Evolutionary conservation across 148 eudicot genomes (phyloP).

Genomic region (Cornus controversa): DNA sequence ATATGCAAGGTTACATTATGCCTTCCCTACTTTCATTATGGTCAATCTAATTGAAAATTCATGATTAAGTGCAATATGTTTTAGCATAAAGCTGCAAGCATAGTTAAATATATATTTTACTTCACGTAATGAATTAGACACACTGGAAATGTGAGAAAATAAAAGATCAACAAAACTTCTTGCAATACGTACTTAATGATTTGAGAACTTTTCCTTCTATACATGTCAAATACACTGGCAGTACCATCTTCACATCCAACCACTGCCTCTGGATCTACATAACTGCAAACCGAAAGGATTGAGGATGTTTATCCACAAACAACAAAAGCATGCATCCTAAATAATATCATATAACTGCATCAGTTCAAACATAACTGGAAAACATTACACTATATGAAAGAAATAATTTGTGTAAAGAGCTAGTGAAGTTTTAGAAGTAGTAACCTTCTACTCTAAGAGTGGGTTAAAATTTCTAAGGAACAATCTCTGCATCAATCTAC

Average conservation of each 20-base stretch:
- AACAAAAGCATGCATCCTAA: not conserved
- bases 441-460: too few relatives aligned
- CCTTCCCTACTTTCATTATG: too few relatives aligned
- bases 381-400: not conserved
- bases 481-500: too few relatives aligned
- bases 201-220: conserved; percentile 68
- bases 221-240: conserved; percentile 87
- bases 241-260: conserved; percentile 89
- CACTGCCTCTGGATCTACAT: conserved; percentile 82
- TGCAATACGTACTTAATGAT: conserved; percentile 56
- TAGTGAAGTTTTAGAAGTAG: not conserved
- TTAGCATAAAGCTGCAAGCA: too few relatives aligned
- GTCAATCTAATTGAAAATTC: too few relatives aligned
- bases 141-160: not conserved
- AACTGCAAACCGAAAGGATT: conserved; percentile 40
- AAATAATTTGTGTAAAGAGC: not conserved
- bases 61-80: too few relatives aligned
- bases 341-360: not conserved
- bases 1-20: too few relatives aligned
- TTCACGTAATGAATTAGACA: not conserved
- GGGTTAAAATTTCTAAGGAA: too few relatives aligned
- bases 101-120: too few relatives aligned
- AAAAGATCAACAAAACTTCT: not conserved
- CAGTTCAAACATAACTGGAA: not conserved
- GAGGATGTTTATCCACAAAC: not conserved